Conservation (phyloP, 345 rosid genomes). For the Noccaea caerulescens region DNA sequence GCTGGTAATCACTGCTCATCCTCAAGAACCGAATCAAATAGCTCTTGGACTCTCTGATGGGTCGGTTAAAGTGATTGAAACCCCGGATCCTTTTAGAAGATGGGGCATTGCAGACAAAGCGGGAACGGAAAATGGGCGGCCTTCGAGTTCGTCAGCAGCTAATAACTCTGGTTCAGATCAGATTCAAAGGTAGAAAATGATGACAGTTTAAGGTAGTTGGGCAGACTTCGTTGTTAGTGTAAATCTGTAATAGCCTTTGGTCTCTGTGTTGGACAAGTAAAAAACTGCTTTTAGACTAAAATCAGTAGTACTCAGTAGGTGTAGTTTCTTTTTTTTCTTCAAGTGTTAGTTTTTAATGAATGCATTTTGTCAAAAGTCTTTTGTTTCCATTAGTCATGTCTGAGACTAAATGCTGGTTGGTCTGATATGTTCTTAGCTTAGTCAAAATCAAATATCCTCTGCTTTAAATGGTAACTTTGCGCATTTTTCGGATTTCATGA, state of each 20-base stretch:
- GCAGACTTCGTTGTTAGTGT: slow-evolving; percentile 25
- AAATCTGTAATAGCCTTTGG: slow-evolving; percentile 32
- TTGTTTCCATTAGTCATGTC: background rate
- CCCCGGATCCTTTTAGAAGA: slow-evolving; percentile 58
- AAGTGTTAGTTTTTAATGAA: slow-evolving; percentile 17
- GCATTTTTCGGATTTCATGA: background rate
- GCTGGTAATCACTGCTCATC: slow-evolving; percentile 65
- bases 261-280: slow-evolving; percentile 23
- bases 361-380: slow-evolving; percentile 14
- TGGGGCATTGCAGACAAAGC: slow-evolving; percentile 64
- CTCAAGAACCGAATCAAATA: slow-evolving; percentile 71
- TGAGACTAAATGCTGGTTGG: background rate
- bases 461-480: background rate
- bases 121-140: slow-evolving; percentile 49
- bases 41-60: slow-evolving; percentile 75
- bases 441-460: background rate
- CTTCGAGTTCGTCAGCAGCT: slow-evolving; percentile 51
- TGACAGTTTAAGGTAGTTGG: slow-evolving; percentile 21
- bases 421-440: background rate
- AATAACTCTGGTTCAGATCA: slow-evolving; percentile 52
- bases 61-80: slow-evolving; percentile 63
- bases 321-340: background rate
- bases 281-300: slow-evolving; percentile 7
- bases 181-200: slow-evolving; percentile 48
- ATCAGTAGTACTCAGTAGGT: slow-evolving; percentile 14